phyloP scores from a whole-genome alignment of 2,329 filamentous ascomycete species.

The Aspergillus spinulosporus region DNA sequence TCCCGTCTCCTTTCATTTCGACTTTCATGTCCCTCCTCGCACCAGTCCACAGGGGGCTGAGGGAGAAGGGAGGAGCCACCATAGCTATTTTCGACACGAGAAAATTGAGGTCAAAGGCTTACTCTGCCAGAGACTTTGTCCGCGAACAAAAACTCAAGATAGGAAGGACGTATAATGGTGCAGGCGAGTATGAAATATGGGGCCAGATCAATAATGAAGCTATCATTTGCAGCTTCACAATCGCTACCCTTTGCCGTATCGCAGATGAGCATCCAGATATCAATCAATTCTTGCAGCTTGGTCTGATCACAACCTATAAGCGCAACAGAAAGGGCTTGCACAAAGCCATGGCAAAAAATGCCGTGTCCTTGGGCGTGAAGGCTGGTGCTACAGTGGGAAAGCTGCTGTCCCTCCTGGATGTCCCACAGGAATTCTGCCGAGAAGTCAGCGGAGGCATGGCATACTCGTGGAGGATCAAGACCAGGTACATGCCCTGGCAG shows the following conservation, averaged over 20 bases:
- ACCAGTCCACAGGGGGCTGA: conserved; percentile 36
- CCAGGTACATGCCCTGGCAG: conserved; percentile 11
- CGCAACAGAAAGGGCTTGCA: conserved; percentile 19
- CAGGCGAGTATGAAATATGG: conserved; percentile 40
- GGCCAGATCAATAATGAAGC: conserved; percentile 27
- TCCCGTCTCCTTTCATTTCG: conserved; percentile 38
- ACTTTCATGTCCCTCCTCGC: conserved; percentile 27
- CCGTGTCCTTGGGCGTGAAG: conserved; percentile 14
- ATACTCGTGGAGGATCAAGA: conserved; percentile 25
- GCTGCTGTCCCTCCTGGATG: conserved; percentile 22
- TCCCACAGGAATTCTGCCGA: conserved; percentile 27
- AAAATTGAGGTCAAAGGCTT: conserved; percentile 27
- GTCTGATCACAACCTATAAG: conserved; percentile 12
- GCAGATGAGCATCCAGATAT: conserved; percentile 22
- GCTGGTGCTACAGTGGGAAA: conserved; percentile 26
- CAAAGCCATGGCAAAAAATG: conserved; percentile 12
- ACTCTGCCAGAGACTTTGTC: conserved; percentile 30
- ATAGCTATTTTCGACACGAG: conserved; percentile 35
- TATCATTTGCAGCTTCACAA: conserved; percentile 32
- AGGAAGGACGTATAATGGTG: conserved; percentile 26
- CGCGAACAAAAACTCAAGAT: conserved; percentile 19
- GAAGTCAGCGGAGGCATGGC: conserved; percentile 25
- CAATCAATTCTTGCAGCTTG: conserved; percentile 29
- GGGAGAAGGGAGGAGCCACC: conserved; percentile 23
- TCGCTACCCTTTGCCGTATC: conserved; percentile 25